Percentiles rank a stretch among this genome's conserved stretches.
Conservation (phyloP, 106 monocot genomes). For the Dendrobium huoshanense region DNA sequence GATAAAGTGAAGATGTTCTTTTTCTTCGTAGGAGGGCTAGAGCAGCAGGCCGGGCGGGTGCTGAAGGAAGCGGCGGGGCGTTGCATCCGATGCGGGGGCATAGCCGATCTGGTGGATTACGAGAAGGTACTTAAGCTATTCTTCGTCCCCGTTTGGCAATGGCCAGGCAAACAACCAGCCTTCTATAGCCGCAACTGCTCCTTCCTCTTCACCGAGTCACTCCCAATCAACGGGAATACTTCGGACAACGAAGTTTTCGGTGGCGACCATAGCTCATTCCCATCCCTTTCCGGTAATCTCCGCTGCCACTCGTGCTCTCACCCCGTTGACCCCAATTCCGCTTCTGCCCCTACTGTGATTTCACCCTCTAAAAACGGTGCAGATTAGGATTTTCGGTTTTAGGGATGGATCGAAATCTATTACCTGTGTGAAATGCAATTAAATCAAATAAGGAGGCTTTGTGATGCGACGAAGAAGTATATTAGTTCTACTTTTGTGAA, state of each 20-base stretch:
- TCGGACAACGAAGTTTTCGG: background rate
- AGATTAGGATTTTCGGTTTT: background rate
- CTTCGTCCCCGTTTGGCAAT: constrained; percentile 68
- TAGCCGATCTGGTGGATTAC: constrained; percentile 40
- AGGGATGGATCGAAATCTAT: no score
- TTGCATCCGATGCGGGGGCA: constrained; percentile 53
- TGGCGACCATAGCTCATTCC: constrained; percentile 1
- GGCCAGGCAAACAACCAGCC: constrained; percentile 23
- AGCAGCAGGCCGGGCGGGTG: constrained; percentile 43
- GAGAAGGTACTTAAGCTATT: constrained; percentile 68
- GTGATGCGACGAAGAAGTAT: no score
- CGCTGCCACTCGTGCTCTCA: constrained; percentile 40
- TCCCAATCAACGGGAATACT: constrained; percentile 4
- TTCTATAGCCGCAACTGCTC: constrained; percentile 32
- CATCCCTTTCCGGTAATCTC: background rate
- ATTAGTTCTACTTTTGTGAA: no score
- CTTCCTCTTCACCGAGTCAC: constrained; percentile 31
- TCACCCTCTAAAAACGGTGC: background rate
- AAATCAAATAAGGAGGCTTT: no score
- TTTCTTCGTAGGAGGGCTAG: constrained; percentile 57
- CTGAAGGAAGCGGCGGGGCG: constrained; percentile 29
- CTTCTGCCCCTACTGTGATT: constrained; percentile 21
- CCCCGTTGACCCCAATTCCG: constrained; percentile 20
- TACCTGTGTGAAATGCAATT: no score
- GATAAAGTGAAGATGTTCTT: constrained; percentile 33